A percentile compares a stretch with the other conserved stretches of the same genome.
Conservation (phyloP, 2,329 filamentous ascomycete genomes). For the Exophiala lecanii-corni region DNA sequence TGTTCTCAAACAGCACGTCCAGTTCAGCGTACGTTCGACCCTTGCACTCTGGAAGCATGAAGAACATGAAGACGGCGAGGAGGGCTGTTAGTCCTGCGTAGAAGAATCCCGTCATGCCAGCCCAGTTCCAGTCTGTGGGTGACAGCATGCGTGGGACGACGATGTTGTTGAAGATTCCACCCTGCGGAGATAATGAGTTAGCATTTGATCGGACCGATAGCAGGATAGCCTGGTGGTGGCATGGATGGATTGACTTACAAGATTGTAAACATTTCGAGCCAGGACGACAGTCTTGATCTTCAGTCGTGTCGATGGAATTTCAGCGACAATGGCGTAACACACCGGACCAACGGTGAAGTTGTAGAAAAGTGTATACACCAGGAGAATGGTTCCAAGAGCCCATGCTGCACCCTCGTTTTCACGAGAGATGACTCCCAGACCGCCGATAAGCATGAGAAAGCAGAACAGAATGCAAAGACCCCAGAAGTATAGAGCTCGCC, state of each 20-base stretch:
- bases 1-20: slow-evolving; percentile 16
- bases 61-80: slow-evolving; percentile 34
- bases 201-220: too few relatives aligned
- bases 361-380: slow-evolving; percentile 52
- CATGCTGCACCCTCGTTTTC: slow-evolving; percentile 26
- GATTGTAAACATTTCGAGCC: slow-evolving; percentile 47
- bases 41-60: slow-evolving; percentile 31
- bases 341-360: slow-evolving; percentile 51
- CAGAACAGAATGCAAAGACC: slow-evolving; percentile 69
- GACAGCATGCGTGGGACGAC: slow-evolving; percentile 28
- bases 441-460: slow-evolving; percentile 28
- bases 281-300: slow-evolving; percentile 52
- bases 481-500: slow-evolving; percentile 68
- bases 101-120: slow-evolving; percentile 33
- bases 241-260: slow-evolving; percentile 22
- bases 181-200: too few relatives aligned
- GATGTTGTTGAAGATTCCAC: slow-evolving; percentile 25
- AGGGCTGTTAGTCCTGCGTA: slow-evolving; percentile 33
- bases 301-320: slow-evolving; percentile 50
- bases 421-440: neutral
- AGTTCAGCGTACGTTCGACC: slow-evolving; percentile 15
- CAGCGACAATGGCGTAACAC: slow-evolving; percentile 48
- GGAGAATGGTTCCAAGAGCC: slow-evolving; percentile 43
- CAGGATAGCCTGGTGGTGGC: too few relatives aligned
- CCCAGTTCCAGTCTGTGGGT: slow-evolving; percentile 38